Evolutionary conservation across 1,139 yeast genomes (phyloP).

Genomic region (Blastobotrys aristatus): DNA sequence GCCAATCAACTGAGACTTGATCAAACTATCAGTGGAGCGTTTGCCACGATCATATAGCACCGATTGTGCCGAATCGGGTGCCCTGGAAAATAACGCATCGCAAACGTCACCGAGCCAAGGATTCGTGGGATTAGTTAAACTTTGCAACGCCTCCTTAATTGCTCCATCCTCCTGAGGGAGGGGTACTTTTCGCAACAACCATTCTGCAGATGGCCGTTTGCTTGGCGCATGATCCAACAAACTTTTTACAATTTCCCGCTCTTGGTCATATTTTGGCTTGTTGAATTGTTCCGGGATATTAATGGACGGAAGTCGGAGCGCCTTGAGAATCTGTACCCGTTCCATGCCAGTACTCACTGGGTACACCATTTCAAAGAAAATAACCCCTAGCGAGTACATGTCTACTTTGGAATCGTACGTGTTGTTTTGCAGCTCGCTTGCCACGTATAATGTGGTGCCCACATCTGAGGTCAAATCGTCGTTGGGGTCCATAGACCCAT

Average conservation of each 20-base stretch:
- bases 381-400: conserved; percentile 90
- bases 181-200: conserved; percentile 67
- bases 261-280: conserved; percentile 45
- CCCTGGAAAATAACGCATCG: conserved; percentile 75
- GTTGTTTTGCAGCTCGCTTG: conserved; percentile 62
- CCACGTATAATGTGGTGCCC: conserved; percentile 91
- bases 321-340: conserved; percentile 63
- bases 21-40: conserved; percentile 28
- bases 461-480: conserved; percentile 87
- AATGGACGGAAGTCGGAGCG: conserved; percentile 53
- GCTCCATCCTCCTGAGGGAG: conserved; percentile 87
- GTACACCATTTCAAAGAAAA: conserved; percentile 92
- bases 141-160: conserved; percentile 79
- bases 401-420: conserved; percentile 85
- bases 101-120: conserved; percentile 94
- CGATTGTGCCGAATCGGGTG: conserved; percentile 72
- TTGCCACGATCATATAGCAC: conserved; percentile 60
- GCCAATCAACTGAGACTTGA: conserved; percentile 42
- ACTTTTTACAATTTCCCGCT: conserved; percentile 57
- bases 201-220: conserved; percentile 72
- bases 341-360: conserved; percentile 88
- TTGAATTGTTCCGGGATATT: conserved; percentile 64
- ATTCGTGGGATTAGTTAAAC: conserved; percentile 65
- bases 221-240: conserved; percentile 75
- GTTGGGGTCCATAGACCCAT: conserved; percentile 25